Base-by-base conservation (phyloP, 75 land plant species). In the Isoetes taiwanensis region DNA sequence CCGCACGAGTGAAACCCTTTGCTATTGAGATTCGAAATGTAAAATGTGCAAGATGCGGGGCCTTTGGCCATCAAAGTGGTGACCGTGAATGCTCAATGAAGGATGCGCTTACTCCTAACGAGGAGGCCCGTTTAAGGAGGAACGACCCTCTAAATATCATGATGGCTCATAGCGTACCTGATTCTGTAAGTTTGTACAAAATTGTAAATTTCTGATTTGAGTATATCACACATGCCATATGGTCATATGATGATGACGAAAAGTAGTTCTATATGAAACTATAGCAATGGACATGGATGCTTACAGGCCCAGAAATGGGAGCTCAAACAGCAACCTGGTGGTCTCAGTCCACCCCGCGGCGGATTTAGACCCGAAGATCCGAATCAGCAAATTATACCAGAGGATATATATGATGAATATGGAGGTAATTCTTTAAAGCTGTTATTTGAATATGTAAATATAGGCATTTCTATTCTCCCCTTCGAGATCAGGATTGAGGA, bases 321-420 rank as follows among this genome's bases (percentile, higher is more conserved):
- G 48, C 70, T 93, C 41, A 93, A 86, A 72, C 88, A 75, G 20
- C 77, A 73, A 54, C 85, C 88, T 23, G 78, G 78, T 41, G 95
- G 85, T 25, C 48, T 93, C 40, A 93, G 98, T 61, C 98, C 98
- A 57, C 89, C 97, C 21, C 82, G 95, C 41, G 98, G 98, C 30
- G 98, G 98, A 2, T 93, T 83, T 59, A 66, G 69, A 26, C 76
- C 72, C 1, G 98, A 93, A 73, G 98, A 93, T 53, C 95, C 98
- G 3, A 93, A 93, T 48, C 98, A 93, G 72, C 98, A 93, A 57
- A 86, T 93, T 28, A 81, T 93, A 61, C 75, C 98, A 62, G 97
- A 91, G 32, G 98, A 87, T 26, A 86, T 93, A 48, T 93, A 77
- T 72, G 98, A 93, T 71, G 98, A 93, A 55, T 93, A 93, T 74